Conservation (phyloP, 371 early-diverging fungal genomes). For the Zychaea mexicana region DNA sequence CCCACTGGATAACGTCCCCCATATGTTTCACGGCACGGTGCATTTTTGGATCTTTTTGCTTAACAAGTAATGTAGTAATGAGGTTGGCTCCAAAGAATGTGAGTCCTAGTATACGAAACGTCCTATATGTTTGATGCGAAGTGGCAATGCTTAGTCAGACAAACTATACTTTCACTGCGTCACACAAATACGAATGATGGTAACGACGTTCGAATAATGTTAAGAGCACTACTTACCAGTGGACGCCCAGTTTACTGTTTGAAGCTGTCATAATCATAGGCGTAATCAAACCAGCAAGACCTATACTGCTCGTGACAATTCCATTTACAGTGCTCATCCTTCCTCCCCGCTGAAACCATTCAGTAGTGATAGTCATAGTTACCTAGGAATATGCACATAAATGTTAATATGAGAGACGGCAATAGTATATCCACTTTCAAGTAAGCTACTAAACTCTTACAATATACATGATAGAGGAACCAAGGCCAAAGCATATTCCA, state of each 20-base stretch:
- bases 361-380: constrained; percentile 48
- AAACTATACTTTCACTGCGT: no score
- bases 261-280: constrained; percentile 5
- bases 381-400: constrained; percentile 7
- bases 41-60: constrained; percentile 5
- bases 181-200: no score
- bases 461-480: background rate
- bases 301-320: constrained; percentile 34
- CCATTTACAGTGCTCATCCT: constrained; percentile 68
- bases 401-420: background rate
- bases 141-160: no score
- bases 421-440: background rate
- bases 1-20: constrained; percentile 6
- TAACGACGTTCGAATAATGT: constrained; percentile 72
- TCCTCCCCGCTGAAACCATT: constrained; percentile 62
- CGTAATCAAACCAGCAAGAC: background rate
- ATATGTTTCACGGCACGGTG: no score
- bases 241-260: background rate
- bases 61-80: constrained; percentile 6
- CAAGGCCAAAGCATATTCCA: constrained; percentile 30
- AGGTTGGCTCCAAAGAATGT: constrained; percentile 7
- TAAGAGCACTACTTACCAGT: constrained; percentile 12
- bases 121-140: no score
- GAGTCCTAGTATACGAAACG: constrained; percentile 24
- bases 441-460: constrained; percentile 1